Evolutionary conservation across 352 stramenopile species (phyloP), one percentile per base, ranked within the genome.

Genomic region (Globisporangium polare): DNA sequence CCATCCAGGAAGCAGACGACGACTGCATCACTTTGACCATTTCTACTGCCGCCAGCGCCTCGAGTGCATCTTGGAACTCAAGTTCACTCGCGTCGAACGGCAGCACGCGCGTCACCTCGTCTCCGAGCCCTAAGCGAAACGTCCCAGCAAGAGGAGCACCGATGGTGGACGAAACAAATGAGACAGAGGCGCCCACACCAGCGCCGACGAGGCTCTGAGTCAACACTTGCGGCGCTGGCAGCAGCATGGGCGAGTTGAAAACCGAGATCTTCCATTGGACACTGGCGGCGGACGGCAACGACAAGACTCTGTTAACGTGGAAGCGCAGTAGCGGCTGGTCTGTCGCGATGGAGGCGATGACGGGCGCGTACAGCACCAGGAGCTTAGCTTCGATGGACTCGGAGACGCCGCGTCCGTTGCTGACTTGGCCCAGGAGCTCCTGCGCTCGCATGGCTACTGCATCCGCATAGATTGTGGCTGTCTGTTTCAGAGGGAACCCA

Each of bases 301-400:
- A 29, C 24, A 26, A 27, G 9, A 47, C 49, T 27, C 54, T 67
- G n/a, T 66, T 50, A 20, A 76, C 58, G 17, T 78, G 68, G 27
- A 78, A 63, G 13, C 46, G 41, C 20, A 60, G 39, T 5, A 33
- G n/a, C 2, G 53, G 50, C 26, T 54, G 27, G 10, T 17, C 24
- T 10, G 18, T 54, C 2, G 17, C 8, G 5, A 12, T 54, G 6
- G 17, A 18, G 46, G 42, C 13, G 10, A 60, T 37, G 39, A 54
- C 24, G 2, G 59, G 22, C 0, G 50, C 41, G 53, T 72, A 74
- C 9, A 77, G 47, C 7, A 24, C 3, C 17, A 60, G 29, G 8
- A 81, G 22, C 12, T 54, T 52, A 6, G 62, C 68, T 60, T 81
- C 70, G 45, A 78, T 71, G 1, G 73, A 81, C 60, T 75, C 73